Conservation (phyloP, 331 rosid species). For the Dryas integrifolia region DNA sequence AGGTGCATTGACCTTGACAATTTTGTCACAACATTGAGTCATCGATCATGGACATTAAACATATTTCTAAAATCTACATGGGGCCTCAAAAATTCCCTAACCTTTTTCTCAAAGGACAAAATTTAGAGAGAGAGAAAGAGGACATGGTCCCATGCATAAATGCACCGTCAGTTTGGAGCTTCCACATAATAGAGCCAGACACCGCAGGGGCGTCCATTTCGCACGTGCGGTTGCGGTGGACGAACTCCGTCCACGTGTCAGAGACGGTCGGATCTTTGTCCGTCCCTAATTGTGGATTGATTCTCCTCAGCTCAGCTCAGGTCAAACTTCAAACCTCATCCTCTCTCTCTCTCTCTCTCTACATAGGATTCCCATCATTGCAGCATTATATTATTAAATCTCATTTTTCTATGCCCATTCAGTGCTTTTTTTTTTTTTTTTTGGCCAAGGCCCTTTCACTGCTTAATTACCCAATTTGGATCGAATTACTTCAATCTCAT, state of each 20-base stretch:
- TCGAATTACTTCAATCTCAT: too few relatives aligned
- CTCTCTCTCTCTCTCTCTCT: background rate
- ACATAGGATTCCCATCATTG: slow-evolving; percentile 51
- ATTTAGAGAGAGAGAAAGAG: too few relatives aligned
- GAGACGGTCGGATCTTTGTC: slow-evolving; percentile 33
- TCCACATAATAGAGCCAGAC: slow-evolving; percentile 15
- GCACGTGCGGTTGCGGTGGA: slow-evolving; percentile 31
- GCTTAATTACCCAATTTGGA: too few relatives aligned
- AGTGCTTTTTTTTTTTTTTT: too few relatives aligned
- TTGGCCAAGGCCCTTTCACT: too few relatives aligned
- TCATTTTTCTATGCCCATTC: background rate
- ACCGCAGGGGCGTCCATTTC: slow-evolving; percentile 1
- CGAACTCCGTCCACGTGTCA: slow-evolving; percentile 28
- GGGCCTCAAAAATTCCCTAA: background rate
- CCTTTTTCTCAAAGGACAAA: slow-evolving; percentile 3
- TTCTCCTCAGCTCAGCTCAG: background rate
- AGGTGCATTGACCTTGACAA: background rate
- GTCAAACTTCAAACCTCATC: background rate
- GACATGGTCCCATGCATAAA: background rate
- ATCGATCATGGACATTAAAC: background rate
- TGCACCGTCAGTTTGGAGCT: slow-evolving; percentile 1
- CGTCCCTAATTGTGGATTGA: slow-evolving; percentile 1
- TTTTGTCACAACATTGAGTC: background rate
- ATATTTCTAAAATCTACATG: background rate
- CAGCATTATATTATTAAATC: background rate